Conservation (phyloP, 306 rosid genomes). For the Spatholobus suberectus region DNA sequence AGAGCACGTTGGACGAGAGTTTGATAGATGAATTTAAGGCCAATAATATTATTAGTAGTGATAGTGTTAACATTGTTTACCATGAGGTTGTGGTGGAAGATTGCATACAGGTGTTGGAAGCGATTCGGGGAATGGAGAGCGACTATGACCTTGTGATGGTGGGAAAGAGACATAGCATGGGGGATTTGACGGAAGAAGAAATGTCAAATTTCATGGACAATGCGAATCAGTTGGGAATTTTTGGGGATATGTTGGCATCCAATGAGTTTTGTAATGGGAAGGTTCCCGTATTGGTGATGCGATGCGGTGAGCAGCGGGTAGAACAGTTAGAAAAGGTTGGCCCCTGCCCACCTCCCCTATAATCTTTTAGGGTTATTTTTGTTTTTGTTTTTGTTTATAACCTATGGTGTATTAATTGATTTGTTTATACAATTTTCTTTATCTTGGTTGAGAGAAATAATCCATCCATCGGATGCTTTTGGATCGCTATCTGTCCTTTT, state of each 20-base stretch:
- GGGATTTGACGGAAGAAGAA: slow-evolving; percentile 35
- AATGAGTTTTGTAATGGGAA: slow-evolving; percentile 50
- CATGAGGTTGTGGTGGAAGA: slow-evolving; percentile 53
- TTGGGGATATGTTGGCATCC: slow-evolving; percentile 62
- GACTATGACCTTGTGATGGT: slow-evolving; percentile 55
- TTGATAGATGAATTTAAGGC: slow-evolving; percentile 55
- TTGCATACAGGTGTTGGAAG: slow-evolving; percentile 33
- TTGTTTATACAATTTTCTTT: background rate
- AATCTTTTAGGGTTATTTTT: background rate
- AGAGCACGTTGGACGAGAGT: slow-evolving; percentile 45
- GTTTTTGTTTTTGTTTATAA: background rate
- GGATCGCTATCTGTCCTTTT: background rate
- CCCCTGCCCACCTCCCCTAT: background rate
- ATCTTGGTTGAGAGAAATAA: background rate
- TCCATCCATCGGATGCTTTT: background rate
- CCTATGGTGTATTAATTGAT: no score
- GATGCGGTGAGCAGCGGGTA: slow-evolving; percentile 24
- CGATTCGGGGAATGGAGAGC: background rate
- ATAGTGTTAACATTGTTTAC: background rate
- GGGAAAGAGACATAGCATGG: slow-evolving; percentile 44
- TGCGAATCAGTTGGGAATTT: slow-evolving; percentile 51
- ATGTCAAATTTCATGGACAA: slow-evolving; percentile 56
- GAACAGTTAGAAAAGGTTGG: background rate
- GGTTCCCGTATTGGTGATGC: slow-evolving; percentile 54
- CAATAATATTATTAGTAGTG: slow-evolving; percentile 7